phyloP scores from a whole-genome alignment of 768 basidiomycete species.

The Serpula lacrymans region DNA sequence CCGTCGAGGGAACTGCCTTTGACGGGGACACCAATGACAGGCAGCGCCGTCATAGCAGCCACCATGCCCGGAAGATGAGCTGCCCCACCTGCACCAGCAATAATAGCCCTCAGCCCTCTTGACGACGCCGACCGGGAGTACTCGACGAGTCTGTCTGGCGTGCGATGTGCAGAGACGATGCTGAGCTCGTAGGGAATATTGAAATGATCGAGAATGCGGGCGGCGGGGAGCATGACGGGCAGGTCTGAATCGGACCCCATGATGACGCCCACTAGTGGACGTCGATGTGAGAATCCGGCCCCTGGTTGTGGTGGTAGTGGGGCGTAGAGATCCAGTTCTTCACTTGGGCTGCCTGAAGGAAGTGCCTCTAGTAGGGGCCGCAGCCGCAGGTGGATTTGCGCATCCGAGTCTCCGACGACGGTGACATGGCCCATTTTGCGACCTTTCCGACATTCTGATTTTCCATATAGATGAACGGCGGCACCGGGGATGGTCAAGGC shows the following conservation, averaged over 20 bases:
- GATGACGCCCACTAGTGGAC: conserved; percentile 87
- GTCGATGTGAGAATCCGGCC: conserved; percentile 53
- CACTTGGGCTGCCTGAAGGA: conserved; percentile 38
- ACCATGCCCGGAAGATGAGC: conserved; percentile 99
- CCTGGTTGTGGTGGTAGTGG: conserved; percentile 42
- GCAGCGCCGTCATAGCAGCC: conserved; percentile 87
- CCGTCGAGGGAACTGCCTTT: conserved; percentile 93
- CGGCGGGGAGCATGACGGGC: conserved; percentile 88
- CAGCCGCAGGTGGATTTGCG: conserved; percentile 65
- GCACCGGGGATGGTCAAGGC: conserved; percentile 75
- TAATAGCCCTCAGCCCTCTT: conserved; percentile 69
- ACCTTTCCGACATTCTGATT: conserved; percentile 81
- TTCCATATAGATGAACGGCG: conserved; percentile 91
- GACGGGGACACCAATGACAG: conserved; percentile 96
- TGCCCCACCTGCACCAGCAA: conserved; percentile 98
- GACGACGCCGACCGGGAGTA: conserved; percentile 75
- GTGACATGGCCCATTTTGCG: conserved; percentile 99
- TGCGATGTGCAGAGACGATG: conserved; percentile 95
- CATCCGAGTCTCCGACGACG: conserved; percentile 78
- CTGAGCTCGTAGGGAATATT: conserved; percentile 87
- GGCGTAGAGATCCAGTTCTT: conserved; percentile 53
- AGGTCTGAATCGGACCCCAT: conserved; percentile 99
- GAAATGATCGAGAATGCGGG: conserved; percentile 81
- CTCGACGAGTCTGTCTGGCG: conserved; percentile 78
- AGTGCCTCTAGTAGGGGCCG: conserved; percentile 68